Evolutionary conservation across 495 filamentous ascomycete genomes (phyloP).

Genomic region (Aspergillus avenaceus): DNA sequence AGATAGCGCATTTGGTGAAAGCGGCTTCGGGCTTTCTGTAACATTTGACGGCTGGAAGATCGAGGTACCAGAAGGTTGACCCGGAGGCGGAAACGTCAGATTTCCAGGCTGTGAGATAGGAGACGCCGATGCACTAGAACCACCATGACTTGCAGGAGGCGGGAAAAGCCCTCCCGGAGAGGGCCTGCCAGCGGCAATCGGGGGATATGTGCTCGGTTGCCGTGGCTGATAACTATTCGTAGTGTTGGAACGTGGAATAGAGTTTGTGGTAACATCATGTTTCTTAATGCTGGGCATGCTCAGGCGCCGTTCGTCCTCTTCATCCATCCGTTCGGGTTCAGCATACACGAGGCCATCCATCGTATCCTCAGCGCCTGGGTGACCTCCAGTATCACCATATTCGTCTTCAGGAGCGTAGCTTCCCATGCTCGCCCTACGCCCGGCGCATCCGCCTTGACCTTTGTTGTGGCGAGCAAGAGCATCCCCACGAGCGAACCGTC

Average conservation of each 20-base stretch:
- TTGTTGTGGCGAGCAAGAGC: conserved; percentile 93
- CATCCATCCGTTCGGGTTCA: conserved; percentile 60
- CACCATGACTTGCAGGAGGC: conserved; percentile 46
- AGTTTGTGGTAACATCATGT: conserved; percentile 50
- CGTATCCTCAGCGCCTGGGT: conserved; percentile 55
- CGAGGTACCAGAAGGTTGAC: conserved; percentile 42
- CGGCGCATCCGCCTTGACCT: conserved; percentile 92
- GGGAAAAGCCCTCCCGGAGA: conserved; percentile 55
- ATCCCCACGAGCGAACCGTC: conserved; percentile 92
- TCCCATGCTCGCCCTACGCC: conserved; percentile 79
- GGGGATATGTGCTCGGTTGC: conserved; percentile 74
- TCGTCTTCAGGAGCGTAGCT: conserved; percentile 81
- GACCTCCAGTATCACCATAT: conserved; percentile 45
- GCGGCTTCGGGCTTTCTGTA: conserved; percentile 82
- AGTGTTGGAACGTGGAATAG: conserved; percentile 35
- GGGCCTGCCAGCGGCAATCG: conserved; percentile 49
- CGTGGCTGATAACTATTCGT: conserved; percentile 56
- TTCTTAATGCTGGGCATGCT: conserved; percentile 72
- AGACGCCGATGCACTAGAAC: conserved; percentile 48
- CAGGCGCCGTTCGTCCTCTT: conserved; percentile 54
- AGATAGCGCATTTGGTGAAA: conserved; percentile 68
- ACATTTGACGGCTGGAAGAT: conserved; percentile 69
- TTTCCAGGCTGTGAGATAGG: conserved; percentile 49
- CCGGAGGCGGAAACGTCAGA: conserved; percentile 44
- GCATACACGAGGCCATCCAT: conserved; percentile 77